Evolutionary conservation across 345 rosid species (phyloP).

Genomic region (Citrus unshiu): DNA sequence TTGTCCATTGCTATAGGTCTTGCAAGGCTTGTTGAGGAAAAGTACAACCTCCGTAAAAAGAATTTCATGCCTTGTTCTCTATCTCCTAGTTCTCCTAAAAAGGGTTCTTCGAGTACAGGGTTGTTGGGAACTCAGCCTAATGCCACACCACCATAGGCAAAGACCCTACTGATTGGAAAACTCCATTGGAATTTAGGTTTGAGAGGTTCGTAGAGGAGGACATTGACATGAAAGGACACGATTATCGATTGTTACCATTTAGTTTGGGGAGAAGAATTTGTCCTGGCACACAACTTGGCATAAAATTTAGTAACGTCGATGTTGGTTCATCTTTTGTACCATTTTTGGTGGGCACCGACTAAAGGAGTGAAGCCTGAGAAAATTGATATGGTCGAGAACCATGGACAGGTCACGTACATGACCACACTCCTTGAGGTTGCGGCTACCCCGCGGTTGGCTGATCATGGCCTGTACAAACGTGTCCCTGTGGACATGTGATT

Average conservation of each 20-base stretch:
- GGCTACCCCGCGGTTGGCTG: neutral
- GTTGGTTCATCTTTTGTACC: neutral
- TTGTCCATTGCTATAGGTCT: no score
- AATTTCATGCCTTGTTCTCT: no score
- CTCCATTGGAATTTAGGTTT: neutral
- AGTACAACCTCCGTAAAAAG: no score
- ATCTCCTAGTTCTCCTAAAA: no score
- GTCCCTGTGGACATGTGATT: neutral
- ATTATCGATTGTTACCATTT: neutral
- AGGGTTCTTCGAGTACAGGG: no score
- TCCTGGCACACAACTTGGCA: neutral
- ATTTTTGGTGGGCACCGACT: neutral
- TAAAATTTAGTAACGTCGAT: neutral
- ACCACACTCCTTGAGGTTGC: neutral
- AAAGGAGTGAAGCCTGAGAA: neutral
- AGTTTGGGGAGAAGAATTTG: neutral
- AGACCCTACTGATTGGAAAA: neutral
- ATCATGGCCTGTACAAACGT: neutral
- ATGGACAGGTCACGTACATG: neutral
- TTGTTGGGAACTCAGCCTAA: no score
- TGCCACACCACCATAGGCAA: neutral
- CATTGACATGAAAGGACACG: neutral
- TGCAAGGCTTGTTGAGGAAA: no score
- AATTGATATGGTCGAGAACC: neutral
- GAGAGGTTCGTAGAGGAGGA: neutral